phyloP scores from a whole-genome alignment of 148 eudicot species.

The Hydrangea macrophylla region DNA sequence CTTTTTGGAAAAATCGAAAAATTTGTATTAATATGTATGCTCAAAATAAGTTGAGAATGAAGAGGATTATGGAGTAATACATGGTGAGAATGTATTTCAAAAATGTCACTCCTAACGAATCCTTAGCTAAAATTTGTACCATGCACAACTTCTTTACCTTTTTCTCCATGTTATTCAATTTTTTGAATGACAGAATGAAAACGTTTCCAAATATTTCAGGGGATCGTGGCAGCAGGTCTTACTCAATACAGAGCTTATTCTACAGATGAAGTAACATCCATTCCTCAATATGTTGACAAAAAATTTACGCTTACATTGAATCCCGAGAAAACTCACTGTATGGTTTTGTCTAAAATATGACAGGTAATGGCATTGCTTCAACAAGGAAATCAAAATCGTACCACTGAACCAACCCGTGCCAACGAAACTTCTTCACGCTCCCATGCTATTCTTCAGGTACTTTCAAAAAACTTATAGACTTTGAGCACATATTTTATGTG shows the following conservation, averaged over 20 bases:
- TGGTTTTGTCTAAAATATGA: slow-evolving; percentile 7
- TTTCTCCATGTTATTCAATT: neutral
- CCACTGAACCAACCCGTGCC: slow-evolving; percentile 89
- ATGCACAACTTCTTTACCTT: no score
- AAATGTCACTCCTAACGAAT: no score
- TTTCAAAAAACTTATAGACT: no score
- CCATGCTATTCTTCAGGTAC: slow-evolving; percentile 92
- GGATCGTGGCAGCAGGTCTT: slow-evolving; percentile 81
- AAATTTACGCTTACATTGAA: slow-evolving; percentile 3
- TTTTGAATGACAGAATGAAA: neutral
- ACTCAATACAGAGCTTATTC: slow-evolving; percentile 87
- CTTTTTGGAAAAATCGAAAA: no score
- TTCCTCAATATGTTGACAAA: neutral
- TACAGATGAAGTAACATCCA: slow-evolving; percentile 65
- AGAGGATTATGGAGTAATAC: no score
- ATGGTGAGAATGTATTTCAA: no score
- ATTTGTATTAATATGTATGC: no score
- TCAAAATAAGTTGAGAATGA: no score
- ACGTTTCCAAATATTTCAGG: slow-evolving; percentile 38
- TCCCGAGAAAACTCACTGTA: neutral
- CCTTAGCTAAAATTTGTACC: neutral
- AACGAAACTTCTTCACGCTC: slow-evolving; percentile 91
- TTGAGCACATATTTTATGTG: no score
- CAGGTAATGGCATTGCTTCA: slow-evolving; percentile 92
- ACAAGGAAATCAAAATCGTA: slow-evolving; percentile 80